Base-by-base conservation (phyloP, 495 filamentous ascomycete genomes). In the Xylaria bambusicola region DNA sequence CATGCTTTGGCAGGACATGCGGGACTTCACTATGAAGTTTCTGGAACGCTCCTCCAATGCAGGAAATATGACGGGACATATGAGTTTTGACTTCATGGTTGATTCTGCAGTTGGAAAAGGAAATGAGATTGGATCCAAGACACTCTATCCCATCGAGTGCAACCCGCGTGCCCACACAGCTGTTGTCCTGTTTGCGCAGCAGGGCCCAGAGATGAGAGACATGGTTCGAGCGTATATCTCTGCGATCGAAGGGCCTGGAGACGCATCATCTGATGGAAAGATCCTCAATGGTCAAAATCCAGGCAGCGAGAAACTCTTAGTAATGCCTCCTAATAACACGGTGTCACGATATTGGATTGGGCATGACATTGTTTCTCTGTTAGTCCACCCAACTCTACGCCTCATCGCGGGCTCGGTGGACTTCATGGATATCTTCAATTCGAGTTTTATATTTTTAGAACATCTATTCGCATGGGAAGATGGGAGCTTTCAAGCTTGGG, bases 21-120 rank as follows among this genome's bases (percentile, higher is more conserved):
- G 83, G 10, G 70, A 66, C 3, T 87, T 91, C 56, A 90, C 88
- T 49, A 66, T 80, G 33, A 69, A 61, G 13, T 85, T 88, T 60
- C 83, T 82, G 0, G 55, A 62, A 15, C 77, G 76, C 44, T 65
- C 75, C 71, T 9, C 80, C 77, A 52, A 20, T 0, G 63, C 66
- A 5, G 63, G 2, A 10, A 35, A 12, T 1, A 67, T 88, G 66
- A 92, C 87, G 0, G 88, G 90, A 4, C 90, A 93, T 69, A 66
- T 92, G 10, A 83, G 79, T 6, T 82, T 92, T 46, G 81, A 86
- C 59, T 81, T 92, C 42, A 71, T 89, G 61, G 79, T 88, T 6
- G 77, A 83, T 40, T 55, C 59, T 10, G 49, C 52, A 2, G 47
- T 17, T 23, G 17, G 26, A 10, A 50, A 27, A 2, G 45, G 18